phyloP scores from a whole-genome alignment of 169 alveolate genomes.

The Cyclospora cayetanensis region DNA sequence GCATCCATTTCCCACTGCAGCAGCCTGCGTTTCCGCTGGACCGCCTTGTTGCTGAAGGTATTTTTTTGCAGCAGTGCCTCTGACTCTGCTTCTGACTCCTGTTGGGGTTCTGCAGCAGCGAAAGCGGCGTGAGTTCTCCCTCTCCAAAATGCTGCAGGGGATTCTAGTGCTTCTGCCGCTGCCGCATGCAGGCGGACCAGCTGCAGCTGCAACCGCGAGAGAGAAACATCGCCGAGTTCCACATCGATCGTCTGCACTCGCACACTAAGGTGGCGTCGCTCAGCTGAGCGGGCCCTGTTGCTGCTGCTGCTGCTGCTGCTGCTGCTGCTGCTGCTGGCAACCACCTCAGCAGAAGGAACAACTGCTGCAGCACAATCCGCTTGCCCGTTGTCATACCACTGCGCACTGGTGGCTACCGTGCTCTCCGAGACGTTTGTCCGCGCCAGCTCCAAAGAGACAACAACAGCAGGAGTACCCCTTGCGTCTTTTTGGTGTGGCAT shows the following conservation, averaged over 20 bases:
- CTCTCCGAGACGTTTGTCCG: too few relatives aligned
- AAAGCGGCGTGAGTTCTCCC: too few relatives aligned
- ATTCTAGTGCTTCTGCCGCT: constrained; percentile 8
- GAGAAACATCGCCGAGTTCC: constrained; percentile 1
- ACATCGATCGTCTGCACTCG: not conserved
- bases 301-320: constrained; percentile 47
- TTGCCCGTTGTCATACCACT: not conserved
- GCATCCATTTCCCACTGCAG: not conserved
- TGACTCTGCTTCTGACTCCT: not conserved
- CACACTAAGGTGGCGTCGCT: not conserved
- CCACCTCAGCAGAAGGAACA: constrained; percentile 10
- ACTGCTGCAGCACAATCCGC: not conserved
- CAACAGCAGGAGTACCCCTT: too few relatives aligned
- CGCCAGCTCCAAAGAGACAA: too few relatives aligned
- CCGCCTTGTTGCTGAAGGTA: not conserved
- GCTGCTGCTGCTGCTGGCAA: not conserved
- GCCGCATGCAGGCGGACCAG: not conserved
- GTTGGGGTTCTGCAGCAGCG: not conserved
- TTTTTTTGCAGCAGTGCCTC: not conserved
- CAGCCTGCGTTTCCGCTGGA: not conserved
- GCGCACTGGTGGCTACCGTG: too few relatives aligned
- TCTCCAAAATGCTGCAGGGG: not conserved
- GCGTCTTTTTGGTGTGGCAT: too few relatives aligned
- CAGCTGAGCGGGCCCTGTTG: not conserved
- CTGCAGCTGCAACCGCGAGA: constrained; percentile 38